Percentiles rank a stretch among this genome's conserved stretches.
Conservation (phyloP, 1,139 yeast species). For the Blastobotrys capitulatus region DNA sequence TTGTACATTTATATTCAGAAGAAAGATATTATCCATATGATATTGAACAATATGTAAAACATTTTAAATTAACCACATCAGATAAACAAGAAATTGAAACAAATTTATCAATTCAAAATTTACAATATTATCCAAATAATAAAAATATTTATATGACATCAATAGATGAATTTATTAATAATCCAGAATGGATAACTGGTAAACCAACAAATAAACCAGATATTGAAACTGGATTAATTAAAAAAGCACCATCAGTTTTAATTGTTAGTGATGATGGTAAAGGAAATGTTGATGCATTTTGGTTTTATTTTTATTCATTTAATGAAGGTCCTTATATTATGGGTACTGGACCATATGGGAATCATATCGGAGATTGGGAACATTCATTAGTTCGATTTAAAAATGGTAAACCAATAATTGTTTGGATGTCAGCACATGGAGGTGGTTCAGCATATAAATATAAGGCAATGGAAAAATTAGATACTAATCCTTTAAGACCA, state of each 20-base stretch:
- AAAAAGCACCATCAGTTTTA: constrained; percentile 73
- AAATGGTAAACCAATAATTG: constrained; percentile 73
- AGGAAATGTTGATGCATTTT: constrained; percentile 88
- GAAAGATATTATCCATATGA: constrained; percentile 85
- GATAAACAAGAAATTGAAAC: constrained; percentile 18
- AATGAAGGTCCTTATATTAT: constrained; percentile 94
- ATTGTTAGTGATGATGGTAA: constrained; percentile 88
- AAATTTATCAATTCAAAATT: constrained; percentile 23
- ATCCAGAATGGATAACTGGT: constrained; percentile 89
- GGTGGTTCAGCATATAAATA: constrained; percentile 90
- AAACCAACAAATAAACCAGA: constrained; percentile 53
- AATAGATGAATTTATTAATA: constrained; percentile 60
- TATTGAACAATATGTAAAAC: constrained; percentile 58
- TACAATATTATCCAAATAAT: constrained; percentile 19
- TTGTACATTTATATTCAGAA: constrained; percentile 83
- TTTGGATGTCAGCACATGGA: constrained; percentile 99
- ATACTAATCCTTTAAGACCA: constrained; percentile 47
- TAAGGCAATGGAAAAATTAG: constrained; percentile 66
- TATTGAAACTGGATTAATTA: constrained; percentile 61
- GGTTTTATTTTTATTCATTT: constrained; percentile 95
- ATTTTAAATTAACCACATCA: constrained; percentile 41
- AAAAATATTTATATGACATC: constrained; percentile 52
- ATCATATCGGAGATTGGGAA: constrained; percentile 98
- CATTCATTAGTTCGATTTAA: constrained; percentile 83
- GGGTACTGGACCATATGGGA: constrained; percentile 97